A percentile compares a stretch with the other conserved stretches of the same genome.
Conservation (phyloP, 345 rosid species). For the Sapria himalayana region DNA sequence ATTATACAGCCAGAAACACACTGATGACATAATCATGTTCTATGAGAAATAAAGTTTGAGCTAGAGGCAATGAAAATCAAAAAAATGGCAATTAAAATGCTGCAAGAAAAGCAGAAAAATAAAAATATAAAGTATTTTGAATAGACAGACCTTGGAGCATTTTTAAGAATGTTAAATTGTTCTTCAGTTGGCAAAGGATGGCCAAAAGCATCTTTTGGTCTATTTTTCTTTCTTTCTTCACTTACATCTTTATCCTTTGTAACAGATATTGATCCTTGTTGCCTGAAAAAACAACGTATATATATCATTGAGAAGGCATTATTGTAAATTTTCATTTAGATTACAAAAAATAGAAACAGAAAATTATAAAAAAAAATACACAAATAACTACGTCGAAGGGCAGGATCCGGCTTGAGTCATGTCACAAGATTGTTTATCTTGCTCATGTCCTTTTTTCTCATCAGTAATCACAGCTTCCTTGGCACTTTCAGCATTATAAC, state of each 20-base stretch:
- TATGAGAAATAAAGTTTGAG: too few relatives aligned
- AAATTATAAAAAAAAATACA: not conserved
- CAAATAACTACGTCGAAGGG: constrained; percentile 18
- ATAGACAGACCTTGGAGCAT: constrained; percentile 59
- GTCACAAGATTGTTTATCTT: constrained; percentile 12
- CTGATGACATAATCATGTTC: too few relatives aligned
- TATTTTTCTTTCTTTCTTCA: constrained; percentile 50
- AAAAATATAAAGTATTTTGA: too few relatives aligned
- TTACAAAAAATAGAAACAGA: not conserved
- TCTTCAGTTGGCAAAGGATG: constrained; percentile 91
- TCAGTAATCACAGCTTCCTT: constrained; percentile 78
- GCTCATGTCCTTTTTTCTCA: constrained; percentile 22
- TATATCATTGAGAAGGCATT: not conserved
- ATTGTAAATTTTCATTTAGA: not conserved
- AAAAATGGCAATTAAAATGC: too few relatives aligned
- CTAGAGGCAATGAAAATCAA: too few relatives aligned
- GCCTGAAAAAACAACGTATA: constrained; percentile 13
- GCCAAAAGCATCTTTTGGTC: constrained; percentile 93
- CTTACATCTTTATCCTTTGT: constrained; percentile 12
- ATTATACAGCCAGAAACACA: too few relatives aligned
- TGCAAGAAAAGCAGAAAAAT: not conserved
- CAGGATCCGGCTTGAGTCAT: constrained; percentile 12
- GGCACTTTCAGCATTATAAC: constrained; percentile 87
- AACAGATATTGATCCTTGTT: constrained; percentile 10
- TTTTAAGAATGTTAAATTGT: constrained; percentile 64